phyloP scores from a whole-genome alignment of 1,284 basidiomycete species.

The Ustilago trichophora region DNA sequence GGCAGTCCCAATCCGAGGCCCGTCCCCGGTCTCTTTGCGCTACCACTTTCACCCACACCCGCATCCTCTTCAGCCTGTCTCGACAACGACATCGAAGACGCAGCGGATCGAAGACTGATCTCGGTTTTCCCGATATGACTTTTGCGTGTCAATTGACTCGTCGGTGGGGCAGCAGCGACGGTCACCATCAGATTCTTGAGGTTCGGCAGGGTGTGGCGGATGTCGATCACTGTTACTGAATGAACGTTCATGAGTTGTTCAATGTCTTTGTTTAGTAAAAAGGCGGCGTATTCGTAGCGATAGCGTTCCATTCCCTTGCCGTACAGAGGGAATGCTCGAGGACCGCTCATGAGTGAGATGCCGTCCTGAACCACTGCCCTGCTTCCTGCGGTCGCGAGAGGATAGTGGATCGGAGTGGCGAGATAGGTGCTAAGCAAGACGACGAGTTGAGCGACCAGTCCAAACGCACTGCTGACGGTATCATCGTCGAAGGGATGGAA shows the following conservation, averaged over 20 bases:
- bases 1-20: constrained; percentile 20
- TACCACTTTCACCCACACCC: no score
- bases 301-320: constrained; percentile 93
- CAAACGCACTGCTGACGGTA: constrained; percentile 52
- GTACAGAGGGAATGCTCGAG: constrained; percentile 76
- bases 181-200: constrained; percentile 91
- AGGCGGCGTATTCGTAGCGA: constrained; percentile 97
- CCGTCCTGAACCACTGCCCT: constrained; percentile 57
- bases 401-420: constrained; percentile 57
- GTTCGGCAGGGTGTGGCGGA: constrained; percentile 95
- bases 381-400: constrained; percentile 57
- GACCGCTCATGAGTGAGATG: constrained; percentile 64
- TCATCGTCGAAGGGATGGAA: constrained; percentile 51
- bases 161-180: constrained; percentile 67
- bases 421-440: constrained; percentile 56
- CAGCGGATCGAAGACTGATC: constrained; percentile 25
- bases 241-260: constrained; percentile 71
- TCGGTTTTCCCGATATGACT: constrained; percentile 48
- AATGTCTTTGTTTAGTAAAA: constrained; percentile 95
- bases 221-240: constrained; percentile 77
- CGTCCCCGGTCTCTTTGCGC: not conserved
- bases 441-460: constrained; percentile 61
- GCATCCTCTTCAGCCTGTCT: not conserved
- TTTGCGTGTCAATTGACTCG: constrained; percentile 31
- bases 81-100: not conserved